Evolutionary conservation across 306 rosid genomes (phyloP), one percentile per base, ranked within the genome.

Genomic region (Sindora glabra): DNA sequence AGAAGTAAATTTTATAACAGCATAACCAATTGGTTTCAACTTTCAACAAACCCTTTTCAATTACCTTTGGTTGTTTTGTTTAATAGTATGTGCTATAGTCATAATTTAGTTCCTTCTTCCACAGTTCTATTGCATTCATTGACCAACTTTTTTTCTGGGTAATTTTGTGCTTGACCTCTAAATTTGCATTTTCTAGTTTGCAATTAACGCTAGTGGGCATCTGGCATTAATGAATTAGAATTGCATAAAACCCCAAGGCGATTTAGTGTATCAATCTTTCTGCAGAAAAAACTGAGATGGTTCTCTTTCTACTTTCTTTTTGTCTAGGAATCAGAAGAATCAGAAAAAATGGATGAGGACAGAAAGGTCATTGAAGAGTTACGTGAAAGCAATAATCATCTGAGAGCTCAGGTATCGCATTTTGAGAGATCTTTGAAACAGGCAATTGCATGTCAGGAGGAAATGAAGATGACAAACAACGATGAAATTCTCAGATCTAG

Each of bases 331-430:
- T 69, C 82, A 51, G 98, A 88, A 78, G 98, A 88, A 48, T 86
- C 96, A 17, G 95, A 88, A 77, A 92, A 92, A 73, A 92, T 88
- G 98, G 96, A 92, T 9, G 98, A 92, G 77, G 98, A 92, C 65
- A 83, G 79, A 80, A 88, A 82, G 76, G 61, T 88, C 70, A 92
- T 92, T 71, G 94, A 83, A 72, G 90, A 88, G 54, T 78, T 92
- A 41, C 80, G 85, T 22, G 83, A 85, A 56, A 77, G 53, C 61
- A 88, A 81, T 67, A 86, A 82, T 50, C 70, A 62, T 62, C 80
- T 78, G 50, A 79, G 73, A 75, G 68, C 79, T 33, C 95, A 83
- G 42, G 80, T 83, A 58, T 51, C 79, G 13, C 82, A 76, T 50
- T 76, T 92, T 67, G 98, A 92, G 81, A 86, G 81, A 77, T 64